phyloP scores from a whole-genome alignment of 805 yeast species.

The Cyberlindnera americana region DNA sequence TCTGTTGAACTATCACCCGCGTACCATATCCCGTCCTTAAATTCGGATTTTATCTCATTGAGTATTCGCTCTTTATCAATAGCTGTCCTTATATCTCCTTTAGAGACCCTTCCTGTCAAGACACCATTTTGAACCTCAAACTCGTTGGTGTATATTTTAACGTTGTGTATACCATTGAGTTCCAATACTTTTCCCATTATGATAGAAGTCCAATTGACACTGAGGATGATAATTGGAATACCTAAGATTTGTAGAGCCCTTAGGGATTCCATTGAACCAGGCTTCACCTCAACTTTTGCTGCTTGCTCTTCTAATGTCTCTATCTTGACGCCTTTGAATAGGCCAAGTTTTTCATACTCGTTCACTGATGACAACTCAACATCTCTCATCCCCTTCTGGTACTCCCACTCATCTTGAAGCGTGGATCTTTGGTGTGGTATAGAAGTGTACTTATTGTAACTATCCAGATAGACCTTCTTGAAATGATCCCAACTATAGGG shows the following conservation, averaged over 20 bases:
- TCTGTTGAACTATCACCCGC: constrained; percentile 67
- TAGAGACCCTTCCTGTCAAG: constrained; percentile 7
- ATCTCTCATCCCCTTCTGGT: constrained; percentile 40
- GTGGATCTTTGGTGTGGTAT: constrained; percentile 31
- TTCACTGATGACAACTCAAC: constrained; percentile 49
- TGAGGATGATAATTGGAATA: constrained; percentile 43
- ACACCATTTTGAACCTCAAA: constrained; percentile 33
- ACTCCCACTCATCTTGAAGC: constrained; percentile 40
- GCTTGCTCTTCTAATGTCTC: constrained; percentile 35
- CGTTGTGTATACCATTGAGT: constrained; percentile 22
- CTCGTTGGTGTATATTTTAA: constrained; percentile 47
- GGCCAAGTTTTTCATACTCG: constrained; percentile 34
- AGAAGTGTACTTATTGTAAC: constrained; percentile 31
- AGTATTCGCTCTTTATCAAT: constrained; percentile 42
- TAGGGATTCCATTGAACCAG: constrained; percentile 30
- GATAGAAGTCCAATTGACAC: constrained; percentile 60
- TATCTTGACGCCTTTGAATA: constrained; percentile 41
- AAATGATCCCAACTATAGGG: constrained; percentile 41
- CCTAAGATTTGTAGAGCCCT: constrained; percentile 4
- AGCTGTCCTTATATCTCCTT: constrained; percentile 45
- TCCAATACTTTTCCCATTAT: constrained; percentile 37
- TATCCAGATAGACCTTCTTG: constrained; percentile 38
- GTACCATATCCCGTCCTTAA: constrained; percentile 34
- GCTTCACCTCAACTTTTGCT: constrained; percentile 33
- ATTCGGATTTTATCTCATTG: constrained; percentile 19